Base-by-base conservation (phyloP, 2,329 filamentous ascomycete genomes). In the Graphilbum ipis-grandicollis region DNA sequence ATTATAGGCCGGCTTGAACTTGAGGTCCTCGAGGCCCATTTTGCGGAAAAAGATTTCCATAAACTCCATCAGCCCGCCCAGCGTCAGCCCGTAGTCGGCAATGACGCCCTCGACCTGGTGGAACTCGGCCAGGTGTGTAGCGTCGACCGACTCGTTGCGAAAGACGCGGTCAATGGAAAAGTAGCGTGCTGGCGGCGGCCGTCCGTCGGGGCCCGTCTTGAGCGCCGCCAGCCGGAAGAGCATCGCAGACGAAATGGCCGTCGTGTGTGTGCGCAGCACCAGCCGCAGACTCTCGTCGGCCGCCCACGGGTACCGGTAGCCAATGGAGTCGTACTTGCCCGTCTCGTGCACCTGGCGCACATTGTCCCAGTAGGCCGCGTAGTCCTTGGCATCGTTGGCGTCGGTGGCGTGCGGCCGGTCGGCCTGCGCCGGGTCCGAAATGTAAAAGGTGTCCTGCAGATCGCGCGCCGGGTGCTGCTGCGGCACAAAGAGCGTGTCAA, bases 131-230 rank as follows among this genome's bases (percentile, higher is more conserved):
- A 98, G 60, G 65, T 98, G 90, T 9, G 90, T 98, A 13, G 86
- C 86, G 52, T 98, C 90, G 40, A 98, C 86, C 3, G 84, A 84
- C 60, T 98, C 90, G 58, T 98, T 98, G 47, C 84, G 75, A 77
- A 98, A 98, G 42, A 98, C 90, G 38, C 90, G 76, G 59, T 98
- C 90, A 54, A 98, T 98, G 43, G 84, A 93, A 66, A 98, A 98
- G 65, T 93, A 96, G 43, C 86, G 77, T n/a, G 84, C 85, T 26
- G 73, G 68, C 14, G 68, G 70, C 33, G 69, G 67, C 36, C 64
- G 62, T 33, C 72, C 71, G 48, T 75, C 69, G 5, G 83, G 81
- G 13, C 82, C 79, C n/a, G n/a, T n/a, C 41, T 82, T 85, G 22
- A 37, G 39, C 39, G 79, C 71, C 21, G 90, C 85, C 36, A 98